These are phyloP conservation scores for Angomonas ambiguus DNA, from an alignment of 208 protist genomes.

Conservation along the genomic window DNA sequence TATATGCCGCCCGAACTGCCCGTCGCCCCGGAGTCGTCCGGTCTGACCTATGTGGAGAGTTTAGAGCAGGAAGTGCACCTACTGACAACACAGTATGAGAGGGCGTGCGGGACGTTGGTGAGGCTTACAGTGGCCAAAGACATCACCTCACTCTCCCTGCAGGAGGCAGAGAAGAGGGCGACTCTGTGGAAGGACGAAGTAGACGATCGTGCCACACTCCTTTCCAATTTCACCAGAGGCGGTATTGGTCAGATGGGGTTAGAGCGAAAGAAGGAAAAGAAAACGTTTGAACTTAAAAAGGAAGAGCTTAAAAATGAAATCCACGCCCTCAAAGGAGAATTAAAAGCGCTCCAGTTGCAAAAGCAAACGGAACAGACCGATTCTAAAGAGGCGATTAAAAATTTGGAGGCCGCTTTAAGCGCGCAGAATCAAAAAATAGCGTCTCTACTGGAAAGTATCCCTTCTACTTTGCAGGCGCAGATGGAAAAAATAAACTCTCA, in stretches of 20 bases:
- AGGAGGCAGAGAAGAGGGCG: not conserved
- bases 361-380: not conserved
- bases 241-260: not conserved
- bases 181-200: not conserved
- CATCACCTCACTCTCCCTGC: conserved; percentile 2
- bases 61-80: conserved; percentile 27
- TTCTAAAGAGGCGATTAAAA: not conserved
- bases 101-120: conserved; percentile 13
- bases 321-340: not conserved
- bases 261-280: not conserved
- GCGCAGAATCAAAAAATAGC: not conserved
- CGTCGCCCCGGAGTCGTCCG: not conserved
- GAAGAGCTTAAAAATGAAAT: conserved; percentile 1
- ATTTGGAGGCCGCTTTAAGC: not conserved
- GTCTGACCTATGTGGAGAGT: conserved; percentile 22
- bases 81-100: conserved; percentile 23
- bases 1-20: not conserved
- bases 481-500: not conserved
- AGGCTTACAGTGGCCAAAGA: not conserved
- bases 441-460: not conserved
- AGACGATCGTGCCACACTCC: not conserved
- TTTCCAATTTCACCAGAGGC: not conserved
- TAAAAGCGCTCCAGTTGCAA: not conserved
- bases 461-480: not conserved
- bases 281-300: not conserved